Conservation (phyloP, 1,139 yeast genomes). For the Tardiomyces depauwii region DNA sequence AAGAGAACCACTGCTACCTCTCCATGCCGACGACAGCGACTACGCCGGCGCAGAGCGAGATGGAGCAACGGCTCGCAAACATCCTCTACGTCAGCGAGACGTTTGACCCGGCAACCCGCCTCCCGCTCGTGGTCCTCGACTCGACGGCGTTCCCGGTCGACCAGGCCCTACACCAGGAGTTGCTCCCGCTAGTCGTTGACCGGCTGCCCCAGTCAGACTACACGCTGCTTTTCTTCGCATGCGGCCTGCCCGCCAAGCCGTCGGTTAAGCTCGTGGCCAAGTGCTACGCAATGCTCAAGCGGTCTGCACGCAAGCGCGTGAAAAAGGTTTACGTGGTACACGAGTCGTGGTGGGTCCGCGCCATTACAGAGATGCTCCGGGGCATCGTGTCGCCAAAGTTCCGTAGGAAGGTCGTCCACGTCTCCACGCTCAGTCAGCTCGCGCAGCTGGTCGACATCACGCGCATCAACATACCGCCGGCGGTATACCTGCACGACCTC, state of each 20-base stretch:
- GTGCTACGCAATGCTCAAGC: slow-evolving; percentile 60
- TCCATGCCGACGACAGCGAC: too few relatives aligned
- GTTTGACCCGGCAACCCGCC: slow-evolving; percentile 47
- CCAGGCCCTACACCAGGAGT: slow-evolving; percentile 13
- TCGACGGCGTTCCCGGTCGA: slow-evolving; percentile 65
- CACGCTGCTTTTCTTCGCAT: slow-evolving; percentile 61
- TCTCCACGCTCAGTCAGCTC: slow-evolving; percentile 45
- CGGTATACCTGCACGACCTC: slow-evolving; percentile 50
- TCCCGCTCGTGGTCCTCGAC: slow-evolving; percentile 64
- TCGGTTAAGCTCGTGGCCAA: slow-evolving; percentile 74
- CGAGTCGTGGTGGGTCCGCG: slow-evolving; percentile 82
- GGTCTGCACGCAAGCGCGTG: slow-evolving; percentile 42
- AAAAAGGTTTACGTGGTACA: slow-evolving; percentile 70
- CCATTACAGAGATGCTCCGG: slow-evolving; percentile 62
- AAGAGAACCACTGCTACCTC: too few relatives aligned
- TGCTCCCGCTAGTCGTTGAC: slow-evolving; percentile 21
- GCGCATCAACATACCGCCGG: slow-evolving; percentile 61
- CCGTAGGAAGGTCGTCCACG: slow-evolving; percentile 31
- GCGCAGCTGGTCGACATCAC: slow-evolving; percentile 64
- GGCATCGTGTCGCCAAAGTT: slow-evolving; percentile 45
- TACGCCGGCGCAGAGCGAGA: too few relatives aligned
- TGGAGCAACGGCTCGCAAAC: neutral
- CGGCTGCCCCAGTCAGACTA: slow-evolving; percentile 45
- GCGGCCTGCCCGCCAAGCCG: slow-evolving; percentile 48
- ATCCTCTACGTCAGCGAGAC: slow-evolving; percentile 31